Base-by-base conservation (phyloP, 352 stramenopile species). In the Ophiocytium majus region DNA sequence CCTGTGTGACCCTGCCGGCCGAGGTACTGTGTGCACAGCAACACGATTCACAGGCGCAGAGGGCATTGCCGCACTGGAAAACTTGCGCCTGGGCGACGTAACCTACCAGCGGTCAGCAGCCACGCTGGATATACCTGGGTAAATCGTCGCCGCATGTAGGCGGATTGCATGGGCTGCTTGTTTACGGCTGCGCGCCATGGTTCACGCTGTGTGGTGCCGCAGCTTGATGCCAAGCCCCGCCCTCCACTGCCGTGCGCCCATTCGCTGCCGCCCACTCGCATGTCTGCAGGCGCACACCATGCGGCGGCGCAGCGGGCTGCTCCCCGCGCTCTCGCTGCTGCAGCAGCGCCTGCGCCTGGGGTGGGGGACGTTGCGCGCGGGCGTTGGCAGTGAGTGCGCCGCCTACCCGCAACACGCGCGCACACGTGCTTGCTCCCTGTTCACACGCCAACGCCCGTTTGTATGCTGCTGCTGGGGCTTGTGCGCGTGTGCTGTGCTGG, bases 291-390 rank as follows among this genome's bases (percentile, higher is more conserved):
- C 66, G 5, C 32, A 78, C 5, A 78, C 17, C 5, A 78, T 78
- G 66, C 66, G 66, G 17, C 32, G 66, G 66, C 66, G 66, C 35
- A 43, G 66, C 35, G 66, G 66, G 5, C 35, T 78, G 5, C 32
- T 78, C 66, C 66, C 66, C 32, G 66, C 66, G 66, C 35, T 35
- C 5, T 78, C 66, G 35, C 35, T 78, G 66, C 5, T 78, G 32
- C 66, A 78, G 35, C 66, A 78, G 66, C 66, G 66, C 32, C 35
- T 78, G 32, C 32, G 66, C 32, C 66, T 78, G 5, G 66, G 66
- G 5, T 78, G 66, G 66, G 66, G 66, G 5, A 78, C 66, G 32
- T 14, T 78, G 35, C 66, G 66, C 32, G 32, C 66, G 35, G 66
- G 66, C 66, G 5, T 78, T 14, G 66, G 66, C 32, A 78, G n/a